Evolutionary conservation across 2,329 filamentous ascomycete genomes (phyloP), one percentile per base, ranked within the genome.

Genomic region (Tolypocladium inflatum): DNA sequence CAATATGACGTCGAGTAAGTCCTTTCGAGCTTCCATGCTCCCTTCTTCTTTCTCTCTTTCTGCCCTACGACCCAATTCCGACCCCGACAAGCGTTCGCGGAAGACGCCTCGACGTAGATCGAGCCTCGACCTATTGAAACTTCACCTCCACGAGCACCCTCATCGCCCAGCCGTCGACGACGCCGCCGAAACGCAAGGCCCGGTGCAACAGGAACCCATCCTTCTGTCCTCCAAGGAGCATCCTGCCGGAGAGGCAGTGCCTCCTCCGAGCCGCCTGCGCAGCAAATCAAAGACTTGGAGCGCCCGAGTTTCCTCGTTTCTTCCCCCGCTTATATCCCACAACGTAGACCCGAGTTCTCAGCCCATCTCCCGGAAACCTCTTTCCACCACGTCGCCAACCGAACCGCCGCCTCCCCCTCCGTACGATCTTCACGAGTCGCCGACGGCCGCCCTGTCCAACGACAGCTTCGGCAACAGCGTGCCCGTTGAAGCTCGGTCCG

Each of bases 1-100:
- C 71, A 73, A 65, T 64, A 78, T 77, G 75, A 71, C 74, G 68
- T 76, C 75, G 66, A 73, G 73, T 74, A 78, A 77, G 74, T 77
- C 72, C 61, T 68, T 71, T 65, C 68, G 72, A 67, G 69, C 71
- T 56, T 68, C 70, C 59, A 64, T 70, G 57, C 67, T 76, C 62
- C 67, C 71, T 63, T 68, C 70, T 64, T 70, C 70, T 59, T 60
- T 70, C 61, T 72, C 73, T 62, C 69, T 75, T 65, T 68, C 67
- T 61, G 64, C 66, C 58, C 60, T 70, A 52, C 67, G 65, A 51
- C 66, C 67, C 60, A 68, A 66, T 57, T 65, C 67, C 57, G 64
- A 68, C 55, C 62, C 67, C 59, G 66, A 68, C 19, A 38, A 48
- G 21, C 54, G 54, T 41, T 52, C 48, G 39, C 57, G 50, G 21